Percentiles rank a stretch among this genome's conserved stretches.
These are phyloP conservation scores for Chernovozyma sophiae-reginae DNA, from an alignment of 1,139 yeast genomes.

Conservation along the genomic window DNA sequence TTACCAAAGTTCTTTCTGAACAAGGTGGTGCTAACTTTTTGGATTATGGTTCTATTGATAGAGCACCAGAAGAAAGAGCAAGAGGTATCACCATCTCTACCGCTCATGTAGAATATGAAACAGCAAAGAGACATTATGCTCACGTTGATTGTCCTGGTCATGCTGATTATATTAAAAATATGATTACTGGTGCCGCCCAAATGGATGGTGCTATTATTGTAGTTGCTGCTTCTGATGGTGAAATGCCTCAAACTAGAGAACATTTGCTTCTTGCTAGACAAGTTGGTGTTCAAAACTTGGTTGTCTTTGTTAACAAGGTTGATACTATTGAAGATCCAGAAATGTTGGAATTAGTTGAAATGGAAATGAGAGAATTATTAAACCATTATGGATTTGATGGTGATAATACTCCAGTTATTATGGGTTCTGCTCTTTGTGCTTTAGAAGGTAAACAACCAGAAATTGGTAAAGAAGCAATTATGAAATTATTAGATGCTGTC, in stretches of 20 bases:
- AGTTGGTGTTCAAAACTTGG: conserved; percentile 97
- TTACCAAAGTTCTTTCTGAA: conserved; percentile 87
- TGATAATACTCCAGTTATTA: conserved; percentile 94
- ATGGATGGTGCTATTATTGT: conserved; percentile 99
- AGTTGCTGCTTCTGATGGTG: conserved; percentile 98
- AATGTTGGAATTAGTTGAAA: conserved; percentile 98
- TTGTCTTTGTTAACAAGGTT: conserved; percentile 96
- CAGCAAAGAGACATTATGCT: conserved; percentile 73
- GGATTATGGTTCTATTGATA: conserved; percentile 91
- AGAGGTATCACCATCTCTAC: conserved; percentile 99
- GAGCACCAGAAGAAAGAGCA: conserved; percentile 99
- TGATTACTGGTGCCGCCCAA: conserved; percentile 99
- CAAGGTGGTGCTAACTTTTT: conserved; percentile 91
- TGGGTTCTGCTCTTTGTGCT: conserved; percentile 99
- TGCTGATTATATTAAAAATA: conserved; percentile 97
- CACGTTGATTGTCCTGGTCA: conserved; percentile 74
- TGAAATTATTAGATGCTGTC: conserved; percentile 83
- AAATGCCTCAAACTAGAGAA: conserved; percentile 99
- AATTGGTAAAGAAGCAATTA: conserved; percentile 84
- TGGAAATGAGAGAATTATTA: conserved; percentile 99
- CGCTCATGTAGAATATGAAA: conserved; percentile 95
- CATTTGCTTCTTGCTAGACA: conserved; percentile 97
- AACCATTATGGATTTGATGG: conserved; percentile 93
- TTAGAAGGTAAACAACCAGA: conserved; percentile 85
- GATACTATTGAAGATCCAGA: conserved; percentile 98